phyloP scores from a whole-genome alignment of 768 basidiomycete species.

The Kondoa malvinella region DNA sequence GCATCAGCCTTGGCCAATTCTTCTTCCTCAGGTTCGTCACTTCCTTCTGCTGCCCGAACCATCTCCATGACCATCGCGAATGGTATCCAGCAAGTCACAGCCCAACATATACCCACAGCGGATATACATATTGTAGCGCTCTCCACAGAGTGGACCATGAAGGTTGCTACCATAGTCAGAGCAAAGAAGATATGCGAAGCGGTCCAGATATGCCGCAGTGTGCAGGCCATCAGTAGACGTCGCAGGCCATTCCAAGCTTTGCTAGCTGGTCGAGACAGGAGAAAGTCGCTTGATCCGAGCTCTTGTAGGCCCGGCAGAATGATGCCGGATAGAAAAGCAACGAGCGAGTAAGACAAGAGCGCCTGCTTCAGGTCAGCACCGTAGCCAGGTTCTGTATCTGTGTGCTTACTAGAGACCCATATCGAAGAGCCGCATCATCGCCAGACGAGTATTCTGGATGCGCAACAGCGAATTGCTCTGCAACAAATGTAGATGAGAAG shows the following conservation, averaged over 20 bases:
- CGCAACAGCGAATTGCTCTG: slow-evolving; percentile 15
- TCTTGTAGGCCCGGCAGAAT: slow-evolving; percentile 47
- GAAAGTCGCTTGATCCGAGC: slow-evolving; percentile 9
- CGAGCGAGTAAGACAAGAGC: slow-evolving; percentile 55
- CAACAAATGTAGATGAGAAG: slow-evolving; percentile 23
- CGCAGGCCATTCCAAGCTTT: slow-evolving; percentile 7
- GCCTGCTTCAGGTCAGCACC: no score
- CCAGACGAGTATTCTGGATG: slow-evolving; percentile 23
- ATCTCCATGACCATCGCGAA: slow-evolving; percentile 22
- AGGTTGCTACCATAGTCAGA: slow-evolving; percentile 49
- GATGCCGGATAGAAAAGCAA: slow-evolving; percentile 52
- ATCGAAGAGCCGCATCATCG: slow-evolving; percentile 51
- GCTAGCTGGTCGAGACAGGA: slow-evolving; percentile 11
- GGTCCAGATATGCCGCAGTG: slow-evolving; percentile 39
- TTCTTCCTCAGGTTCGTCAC: slow-evolving; percentile 6
- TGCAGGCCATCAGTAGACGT: slow-evolving; percentile 8
- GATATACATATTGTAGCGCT: slow-evolving; percentile 58
- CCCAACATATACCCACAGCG: slow-evolving; percentile 78
- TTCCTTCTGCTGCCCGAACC: slow-evolving; percentile 11
- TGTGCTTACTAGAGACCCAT: slow-evolving; percentile 70
- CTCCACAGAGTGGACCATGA: slow-evolving; percentile 45
- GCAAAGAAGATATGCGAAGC: slow-evolving; percentile 58
- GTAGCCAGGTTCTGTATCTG: no score
- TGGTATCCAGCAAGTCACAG: slow-evolving; percentile 67
- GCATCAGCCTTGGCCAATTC: slow-evolving; percentile 8